phyloP scores from a whole-genome alignment of 2,329 filamentous ascomycete genomes.

The Hymenoscyphus infarciens region DNA sequence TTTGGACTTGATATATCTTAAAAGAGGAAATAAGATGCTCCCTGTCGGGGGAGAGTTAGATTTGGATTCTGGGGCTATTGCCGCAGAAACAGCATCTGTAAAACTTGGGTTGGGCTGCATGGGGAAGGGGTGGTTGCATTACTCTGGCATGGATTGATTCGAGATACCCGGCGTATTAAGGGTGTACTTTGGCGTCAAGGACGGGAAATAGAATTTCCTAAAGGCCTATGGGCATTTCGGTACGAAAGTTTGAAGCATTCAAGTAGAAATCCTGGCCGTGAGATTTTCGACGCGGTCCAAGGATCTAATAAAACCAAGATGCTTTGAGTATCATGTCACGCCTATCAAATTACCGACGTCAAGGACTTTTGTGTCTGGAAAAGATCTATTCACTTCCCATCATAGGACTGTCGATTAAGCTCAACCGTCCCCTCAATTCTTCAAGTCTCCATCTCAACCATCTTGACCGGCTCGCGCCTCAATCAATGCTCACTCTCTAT shows the following conservation, averaged over 20 bases:
- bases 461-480: background rate
- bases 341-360: background rate
- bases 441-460: background rate
- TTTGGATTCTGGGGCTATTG: background rate
- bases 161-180: constrained; percentile 12
- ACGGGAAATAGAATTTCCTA: background rate
- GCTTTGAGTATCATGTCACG: background rate
- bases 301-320: background rate
- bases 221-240: no score
- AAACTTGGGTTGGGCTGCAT: background rate
- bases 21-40: no score
- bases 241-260: no score
- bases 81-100: background rate
- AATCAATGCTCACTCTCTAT: background rate
- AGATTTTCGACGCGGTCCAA: no score
- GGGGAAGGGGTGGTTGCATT: background rate
- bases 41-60: background rate
- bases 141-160: background rate
- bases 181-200: constrained; percentile 8
- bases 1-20: no score
- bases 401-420: background rate
- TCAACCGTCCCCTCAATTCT: background rate
- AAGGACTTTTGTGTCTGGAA: constrained; percentile 1
- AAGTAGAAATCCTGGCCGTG: no score
- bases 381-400: constrained; percentile 14